Conservation (phyloP, 2,329 filamentous ascomycete species). For the Chaetomium sp. region DNA sequence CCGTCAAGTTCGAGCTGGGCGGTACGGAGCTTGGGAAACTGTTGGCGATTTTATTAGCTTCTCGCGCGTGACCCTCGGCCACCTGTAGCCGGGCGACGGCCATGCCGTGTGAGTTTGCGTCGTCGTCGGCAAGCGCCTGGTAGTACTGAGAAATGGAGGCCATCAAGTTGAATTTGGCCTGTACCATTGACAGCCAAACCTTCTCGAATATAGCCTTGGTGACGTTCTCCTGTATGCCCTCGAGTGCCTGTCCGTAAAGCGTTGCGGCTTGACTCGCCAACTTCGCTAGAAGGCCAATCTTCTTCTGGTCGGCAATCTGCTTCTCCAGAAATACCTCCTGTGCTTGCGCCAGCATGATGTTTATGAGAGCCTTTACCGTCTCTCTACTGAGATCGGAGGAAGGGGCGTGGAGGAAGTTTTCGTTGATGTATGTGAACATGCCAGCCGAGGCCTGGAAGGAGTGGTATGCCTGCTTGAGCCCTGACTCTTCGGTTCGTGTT, state of each 20-base stretch:
- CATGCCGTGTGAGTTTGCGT: conserved; percentile 81
- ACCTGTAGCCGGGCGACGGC: conserved; percentile 81
- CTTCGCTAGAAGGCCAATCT: conserved; percentile 87
- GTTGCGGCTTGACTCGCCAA: conserved; percentile 87
- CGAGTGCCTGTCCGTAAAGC: conserved; percentile 82
- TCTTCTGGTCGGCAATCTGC: conserved; percentile 90
- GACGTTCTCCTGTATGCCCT: conserved; percentile 91
- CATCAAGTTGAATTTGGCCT: conserved; percentile 82
- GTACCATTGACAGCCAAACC: conserved; percentile 81
- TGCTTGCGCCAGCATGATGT: conserved; percentile 89
- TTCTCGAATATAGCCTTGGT: conserved; percentile 91
- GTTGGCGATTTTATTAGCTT: conserved; percentile 74
- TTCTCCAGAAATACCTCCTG: conserved; percentile 98
- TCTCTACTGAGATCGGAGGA: conserved; percentile 95
- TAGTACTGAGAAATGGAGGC: conserved; percentile 89
- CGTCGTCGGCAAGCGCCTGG: conserved; percentile 87
- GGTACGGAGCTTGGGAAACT: conserved; percentile 80
- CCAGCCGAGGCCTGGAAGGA: conserved; percentile 97
- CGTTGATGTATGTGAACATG: conserved; percentile 99
- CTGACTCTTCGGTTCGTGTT: conserved; percentile 86
- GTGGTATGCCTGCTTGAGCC: conserved; percentile 95
- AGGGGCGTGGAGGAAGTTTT: conserved; percentile 96
- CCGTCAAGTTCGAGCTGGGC: conserved; percentile 77
- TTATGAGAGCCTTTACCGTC: conserved; percentile 92
- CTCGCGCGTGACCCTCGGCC: conserved; percentile 75